Conservation (phyloP, 2,329 filamentous ascomycete genomes). For the Hypocrella siamensis region DNA sequence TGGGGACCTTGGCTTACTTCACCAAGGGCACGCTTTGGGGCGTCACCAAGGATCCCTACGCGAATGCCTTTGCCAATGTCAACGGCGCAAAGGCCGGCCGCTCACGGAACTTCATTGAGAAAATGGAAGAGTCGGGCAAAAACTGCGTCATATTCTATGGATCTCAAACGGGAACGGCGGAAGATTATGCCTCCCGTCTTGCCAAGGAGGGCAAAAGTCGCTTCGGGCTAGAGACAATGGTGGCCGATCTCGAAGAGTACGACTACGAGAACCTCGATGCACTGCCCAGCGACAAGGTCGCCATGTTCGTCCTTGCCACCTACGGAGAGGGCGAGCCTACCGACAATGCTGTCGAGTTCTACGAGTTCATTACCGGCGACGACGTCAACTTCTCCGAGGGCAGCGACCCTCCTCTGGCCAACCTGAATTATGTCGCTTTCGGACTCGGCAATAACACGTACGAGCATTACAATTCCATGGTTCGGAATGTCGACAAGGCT, state of each 20-base stretch:
- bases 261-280: slow-evolving; percentile 89
- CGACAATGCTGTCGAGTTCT: slow-evolving; percentile 97
- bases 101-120: slow-evolving; percentile 85
- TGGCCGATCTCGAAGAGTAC: slow-evolving; percentile 94
- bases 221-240: slow-evolving; percentile 95
- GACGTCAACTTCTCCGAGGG: slow-evolving; percentile 68
- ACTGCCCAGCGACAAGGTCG: slow-evolving; percentile 78
- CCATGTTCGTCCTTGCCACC: slow-evolving; percentile 89
- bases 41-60: slow-evolving; percentile 77
- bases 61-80: slow-evolving; percentile 54
- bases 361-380: slow-evolving; percentile 81
- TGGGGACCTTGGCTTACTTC: slow-evolving; percentile 88
- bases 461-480: slow-evolving; percentile 98
- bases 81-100: slow-evolving; percentile 62
- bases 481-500: slow-evolving; percentile 74
- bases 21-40: slow-evolving; percentile 95
- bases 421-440: slow-evolving; percentile 87
- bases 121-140: slow-evolving; percentile 89
- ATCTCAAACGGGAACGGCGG: slow-evolving; percentile 93
- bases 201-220: slow-evolving; percentile 95
- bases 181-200: slow-evolving; percentile 91
- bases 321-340: slow-evolving; percentile 98
- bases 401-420: slow-evolving; percentile 56
- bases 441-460: slow-evolving; percentile 98
- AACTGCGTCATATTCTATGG: slow-evolving; percentile 98